These are phyloP conservation scores for Geotrichum aggregatum DNA, from an alignment of 1,139 yeast species.

Conservation along the genomic window DNA sequence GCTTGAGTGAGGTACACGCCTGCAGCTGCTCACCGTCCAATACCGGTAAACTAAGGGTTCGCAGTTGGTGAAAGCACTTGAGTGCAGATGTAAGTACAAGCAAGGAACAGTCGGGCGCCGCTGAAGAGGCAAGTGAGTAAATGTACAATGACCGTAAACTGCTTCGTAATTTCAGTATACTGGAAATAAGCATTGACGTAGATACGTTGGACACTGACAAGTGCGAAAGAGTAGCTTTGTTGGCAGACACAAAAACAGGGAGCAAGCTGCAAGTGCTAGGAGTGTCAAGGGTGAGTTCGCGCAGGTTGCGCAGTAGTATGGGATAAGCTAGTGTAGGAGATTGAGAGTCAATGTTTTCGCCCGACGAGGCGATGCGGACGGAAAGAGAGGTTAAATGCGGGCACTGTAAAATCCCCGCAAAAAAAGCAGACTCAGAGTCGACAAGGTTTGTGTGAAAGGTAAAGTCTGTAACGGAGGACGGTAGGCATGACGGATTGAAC, in stretches of 20 bases:
- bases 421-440: slow-evolving; percentile 11
- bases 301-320: not conserved
- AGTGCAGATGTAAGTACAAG: slow-evolving; percentile 4
- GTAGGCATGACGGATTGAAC: slow-evolving; percentile 12
- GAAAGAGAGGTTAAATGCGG: slow-evolving; percentile 3
- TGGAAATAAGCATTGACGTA: slow-evolving; percentile 3
- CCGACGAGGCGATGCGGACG: slow-evolving; percentile 14
- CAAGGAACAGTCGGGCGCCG: slow-evolving; percentile 6
- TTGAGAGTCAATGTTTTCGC: not conserved
- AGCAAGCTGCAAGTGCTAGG: slow-evolving; percentile 4
- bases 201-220: slow-evolving; percentile 1
- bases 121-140: slow-evolving; percentile 11
- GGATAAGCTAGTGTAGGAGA: not conserved
- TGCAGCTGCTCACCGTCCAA: not conserved
- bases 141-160: slow-evolving; percentile 5
- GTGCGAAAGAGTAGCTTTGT: not conserved
- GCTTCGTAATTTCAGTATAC: not conserved
- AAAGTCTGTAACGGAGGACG: slow-evolving; percentile 9
- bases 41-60: slow-evolving; percentile 7
- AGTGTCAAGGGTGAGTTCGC: slow-evolving; percentile 10
- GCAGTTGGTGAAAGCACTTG: not conserved
- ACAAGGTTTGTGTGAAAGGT: slow-evolving; percentile 17
- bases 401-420: not conserved
- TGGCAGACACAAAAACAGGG: not conserved
- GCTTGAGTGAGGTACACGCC: not conserved